Conservation (phyloP, 2,329 filamentous ascomycete genomes). For the Penicillium glabrum region DNA sequence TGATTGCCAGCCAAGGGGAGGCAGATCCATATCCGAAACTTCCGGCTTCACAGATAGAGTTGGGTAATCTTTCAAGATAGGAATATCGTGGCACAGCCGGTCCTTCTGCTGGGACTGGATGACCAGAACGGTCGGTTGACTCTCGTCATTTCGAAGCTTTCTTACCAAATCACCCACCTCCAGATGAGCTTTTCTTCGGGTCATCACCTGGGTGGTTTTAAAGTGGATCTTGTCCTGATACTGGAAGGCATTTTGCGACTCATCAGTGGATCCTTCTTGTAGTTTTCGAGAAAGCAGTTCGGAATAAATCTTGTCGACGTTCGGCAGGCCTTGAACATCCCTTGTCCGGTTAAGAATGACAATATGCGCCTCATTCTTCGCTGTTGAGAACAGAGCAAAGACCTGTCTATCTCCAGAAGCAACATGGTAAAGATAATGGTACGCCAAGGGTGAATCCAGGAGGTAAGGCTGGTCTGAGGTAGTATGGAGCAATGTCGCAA, state of each 20-base stretch:
- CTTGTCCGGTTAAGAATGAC: conserved; percentile 81
- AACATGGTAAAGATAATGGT: conserved; percentile 91
- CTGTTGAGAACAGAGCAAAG: conserved; percentile 88
- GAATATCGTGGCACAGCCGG: conserved; percentile 79
- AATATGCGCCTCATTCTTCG: conserved; percentile 75
- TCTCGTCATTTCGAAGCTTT: conserved; percentile 84
- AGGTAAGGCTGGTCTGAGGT: conserved; percentile 74
- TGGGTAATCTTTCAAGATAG: conserved; percentile 79
- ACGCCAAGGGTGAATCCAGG: conserved; percentile 70
- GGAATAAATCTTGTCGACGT: conserved; percentile 82
- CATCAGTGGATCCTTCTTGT: conserved; percentile 65
- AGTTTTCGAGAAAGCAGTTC: conserved; percentile 68
- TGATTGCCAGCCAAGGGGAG: conserved; percentile 89
- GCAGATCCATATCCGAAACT: conserved; percentile 78
- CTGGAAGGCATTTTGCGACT: conserved; percentile 76
- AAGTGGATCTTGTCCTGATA: conserved; percentile 87
- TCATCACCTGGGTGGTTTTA: conserved; percentile 83
- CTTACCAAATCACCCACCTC: conserved; percentile 87
- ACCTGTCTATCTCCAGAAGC: conserved; percentile 87
- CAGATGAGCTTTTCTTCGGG: conserved; percentile 81
- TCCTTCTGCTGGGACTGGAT: conserved; percentile 86
- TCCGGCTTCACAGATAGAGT: conserved; percentile 79
- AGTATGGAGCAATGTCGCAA: conserved; percentile 69
- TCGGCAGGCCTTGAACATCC: conserved; percentile 83
- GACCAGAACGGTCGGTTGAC: conserved; percentile 76